phyloP scores from a whole-genome alignment of 441 rosid species.

The Capsella rubella region DNA sequence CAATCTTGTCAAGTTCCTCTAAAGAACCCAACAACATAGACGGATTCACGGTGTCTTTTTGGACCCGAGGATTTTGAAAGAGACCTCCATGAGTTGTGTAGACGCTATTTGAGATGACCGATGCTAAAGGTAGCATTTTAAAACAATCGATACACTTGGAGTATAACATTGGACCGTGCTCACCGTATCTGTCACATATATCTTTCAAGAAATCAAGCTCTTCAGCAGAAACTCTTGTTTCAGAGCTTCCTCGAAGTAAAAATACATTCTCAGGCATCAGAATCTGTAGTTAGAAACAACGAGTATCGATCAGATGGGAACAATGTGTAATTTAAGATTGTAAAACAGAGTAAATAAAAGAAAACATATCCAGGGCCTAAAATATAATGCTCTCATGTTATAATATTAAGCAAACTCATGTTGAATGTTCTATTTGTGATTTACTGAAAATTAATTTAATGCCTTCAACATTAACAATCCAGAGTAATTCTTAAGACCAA shows the following conservation, averaged over 20 bases:
- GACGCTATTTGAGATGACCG: slow-evolving; percentile 44
- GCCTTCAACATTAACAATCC: neutral
- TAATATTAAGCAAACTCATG: neutral
- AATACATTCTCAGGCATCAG: slow-evolving; percentile 50
- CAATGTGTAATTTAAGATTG: neutral
- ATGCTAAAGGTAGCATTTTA: slow-evolving; percentile 50
- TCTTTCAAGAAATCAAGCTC: slow-evolving; percentile 50
- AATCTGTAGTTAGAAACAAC: slow-evolving; percentile 40
- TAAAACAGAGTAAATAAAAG: neutral
- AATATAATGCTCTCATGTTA: neutral
- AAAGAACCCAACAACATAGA: slow-evolving; percentile 47
- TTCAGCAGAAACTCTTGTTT: slow-evolving; percentile 47
- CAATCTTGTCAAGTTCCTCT: slow-evolving; percentile 47
- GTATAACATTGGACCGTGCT: slow-evolving; percentile 44
- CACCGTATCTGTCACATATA: slow-evolving; percentile 47
- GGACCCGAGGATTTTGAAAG: slow-evolving; percentile 41
- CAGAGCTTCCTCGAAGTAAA: slow-evolving; percentile 57
- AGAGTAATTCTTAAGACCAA: neutral
- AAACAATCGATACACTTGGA: slow-evolving; percentile 47
- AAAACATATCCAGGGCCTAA: neutral
- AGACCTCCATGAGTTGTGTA: slow-evolving; percentile 57
- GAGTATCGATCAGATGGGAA: slow-evolving; percentile 15
- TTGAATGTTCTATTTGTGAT: neutral
- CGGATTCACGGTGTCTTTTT: slow-evolving; percentile 36
- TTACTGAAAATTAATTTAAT: neutral